Percentiles rank a stretch among this genome's conserved stretches.
Conservation (phyloP, 2,329 filamentous ascomycete genomes). For the Colletotrichum horii region DNA sequence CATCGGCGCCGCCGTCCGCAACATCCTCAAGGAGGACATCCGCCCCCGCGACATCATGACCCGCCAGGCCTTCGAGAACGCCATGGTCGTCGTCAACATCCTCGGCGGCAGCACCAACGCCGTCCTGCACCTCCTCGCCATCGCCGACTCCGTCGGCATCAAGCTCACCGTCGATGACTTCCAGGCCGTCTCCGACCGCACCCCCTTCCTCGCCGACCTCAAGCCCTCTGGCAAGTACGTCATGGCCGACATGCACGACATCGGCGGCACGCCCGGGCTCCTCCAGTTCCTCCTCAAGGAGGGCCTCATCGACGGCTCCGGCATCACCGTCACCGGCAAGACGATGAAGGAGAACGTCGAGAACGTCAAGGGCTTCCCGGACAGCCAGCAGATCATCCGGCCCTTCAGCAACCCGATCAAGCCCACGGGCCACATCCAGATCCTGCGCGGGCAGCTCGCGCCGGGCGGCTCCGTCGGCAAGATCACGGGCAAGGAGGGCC, state of each 20-base stretch:
- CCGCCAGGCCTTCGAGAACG: slow-evolving; percentile 81
- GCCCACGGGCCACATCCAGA: slow-evolving; percentile 84
- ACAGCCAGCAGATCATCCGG: slow-evolving; percentile 82
- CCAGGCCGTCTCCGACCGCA: slow-evolving; percentile 80
- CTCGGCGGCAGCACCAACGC: slow-evolving; percentile 87
- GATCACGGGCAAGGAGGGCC: slow-evolving; percentile 94
- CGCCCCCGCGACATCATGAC: slow-evolving; percentile 80
- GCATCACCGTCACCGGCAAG: slow-evolving; percentile 87
- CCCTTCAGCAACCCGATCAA: slow-evolving; percentile 86
- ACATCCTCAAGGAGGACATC: slow-evolving; percentile 77
- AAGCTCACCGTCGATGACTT: slow-evolving; percentile 87
- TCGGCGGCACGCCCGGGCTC: slow-evolving; percentile 85
- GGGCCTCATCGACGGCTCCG: slow-evolving; percentile 79
- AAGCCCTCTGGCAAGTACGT: slow-evolving; percentile 89
- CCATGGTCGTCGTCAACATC: slow-evolving; percentile 83
- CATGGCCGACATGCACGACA: slow-evolving; percentile 83
- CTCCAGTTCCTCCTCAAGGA: slow-evolving; percentile 88
- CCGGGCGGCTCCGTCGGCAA: slow-evolving; percentile 89
- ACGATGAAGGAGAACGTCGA: slow-evolving; percentile 86
- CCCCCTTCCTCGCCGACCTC: slow-evolving; percentile 80
- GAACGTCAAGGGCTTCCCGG: slow-evolving; percentile 73
- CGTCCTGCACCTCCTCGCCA: slow-evolving; percentile 83
- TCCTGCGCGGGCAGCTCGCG: slow-evolving; percentile 83
- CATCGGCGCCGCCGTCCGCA: slow-evolving; percentile 76
- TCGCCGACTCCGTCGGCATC: slow-evolving; percentile 80